These are phyloP conservation scores for Cladosporium velox DNA, from an alignment of 2,329 filamentous ascomycete genomes.

Conservation along the genomic window DNA sequence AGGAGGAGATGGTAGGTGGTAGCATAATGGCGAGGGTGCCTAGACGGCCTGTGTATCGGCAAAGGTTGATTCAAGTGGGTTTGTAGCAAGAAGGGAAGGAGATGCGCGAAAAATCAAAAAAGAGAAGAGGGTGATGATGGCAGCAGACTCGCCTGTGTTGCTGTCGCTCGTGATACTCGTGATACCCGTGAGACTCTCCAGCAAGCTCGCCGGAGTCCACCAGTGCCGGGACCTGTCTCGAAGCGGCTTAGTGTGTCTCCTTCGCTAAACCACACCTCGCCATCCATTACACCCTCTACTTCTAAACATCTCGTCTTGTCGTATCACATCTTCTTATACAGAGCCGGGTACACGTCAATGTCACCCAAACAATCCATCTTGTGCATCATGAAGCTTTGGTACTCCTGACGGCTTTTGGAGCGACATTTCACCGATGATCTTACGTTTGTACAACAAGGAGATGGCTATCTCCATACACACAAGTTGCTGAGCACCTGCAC, in stretches of 20 bases:
- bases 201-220: constrained; percentile 7
- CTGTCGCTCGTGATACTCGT: constrained; percentile 16
- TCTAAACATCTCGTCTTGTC: background rate
- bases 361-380: background rate
- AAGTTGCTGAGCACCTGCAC: background rate
- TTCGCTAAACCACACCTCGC: constrained; percentile 8
- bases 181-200: constrained; percentile 16
- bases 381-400: background rate
- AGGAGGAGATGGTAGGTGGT: constrained; percentile 26
- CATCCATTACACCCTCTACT: background rate
- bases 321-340: background rate
- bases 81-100: background rate
- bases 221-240: background rate
- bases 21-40: constrained; percentile 1
- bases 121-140: background rate
- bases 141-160: constrained; percentile 8
- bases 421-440: background rate
- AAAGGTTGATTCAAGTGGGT: background rate
- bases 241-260: constrained; percentile 1
- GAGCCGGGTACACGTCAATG: background rate
- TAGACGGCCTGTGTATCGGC: background rate
- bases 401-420: background rate
- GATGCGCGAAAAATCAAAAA: constrained; percentile 13
- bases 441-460: background rate
- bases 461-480: background rate